Base-by-base conservation (phyloP, 2,329 filamentous ascomycete genomes). In the Amauroascus verrucosus region DNA sequence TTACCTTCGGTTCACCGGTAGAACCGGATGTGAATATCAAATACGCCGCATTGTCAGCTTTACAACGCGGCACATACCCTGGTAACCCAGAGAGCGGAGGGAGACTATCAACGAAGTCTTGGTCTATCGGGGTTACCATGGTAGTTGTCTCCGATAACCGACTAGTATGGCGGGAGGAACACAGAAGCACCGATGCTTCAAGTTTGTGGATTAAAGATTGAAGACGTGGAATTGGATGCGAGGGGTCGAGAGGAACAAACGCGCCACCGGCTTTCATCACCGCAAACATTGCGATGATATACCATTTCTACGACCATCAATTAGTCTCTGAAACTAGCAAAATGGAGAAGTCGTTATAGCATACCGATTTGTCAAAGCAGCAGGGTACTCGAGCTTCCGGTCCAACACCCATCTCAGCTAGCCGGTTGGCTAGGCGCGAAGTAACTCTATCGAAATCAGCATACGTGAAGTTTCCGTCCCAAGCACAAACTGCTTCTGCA, bases 11-110 rank as follows among this genome's bases (percentile, higher is more conserved):
- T 52, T 74, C 72, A 46, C 75, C 75, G 2, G 78, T 77, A 0
- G 77, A 78, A 0, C 78, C 77, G 3, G 77, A 77, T 7, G 77
- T 78, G 59, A 85, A 81, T 8, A 86, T 72, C 5, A 83, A 70
- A 63, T 82, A 85, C 41, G 67, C 68, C 8, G 67, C 67, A 58
- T 68, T 67, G 41, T 57, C 58, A 37, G 63, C 58, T 16, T 61
- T 64, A 7, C 64, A 64, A 51, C 62, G 60, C 7, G 63, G 57
- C 50, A 59, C 57, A 49, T 58, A 58, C 24, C 55, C 49, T 18
- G 52, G 52, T 2, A 50, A 54, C 6, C 56, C 58, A 5, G 56
- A 50, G 4, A 56, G 53, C 8, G 51, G 54, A 6, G 63, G 53
- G 32, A 67, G 54, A 11, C 55, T 43, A 43, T 64, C 60, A 26